phyloP scores from a whole-genome alignment of 306 rosid genomes.

The Cucurbita maxima region DNA sequence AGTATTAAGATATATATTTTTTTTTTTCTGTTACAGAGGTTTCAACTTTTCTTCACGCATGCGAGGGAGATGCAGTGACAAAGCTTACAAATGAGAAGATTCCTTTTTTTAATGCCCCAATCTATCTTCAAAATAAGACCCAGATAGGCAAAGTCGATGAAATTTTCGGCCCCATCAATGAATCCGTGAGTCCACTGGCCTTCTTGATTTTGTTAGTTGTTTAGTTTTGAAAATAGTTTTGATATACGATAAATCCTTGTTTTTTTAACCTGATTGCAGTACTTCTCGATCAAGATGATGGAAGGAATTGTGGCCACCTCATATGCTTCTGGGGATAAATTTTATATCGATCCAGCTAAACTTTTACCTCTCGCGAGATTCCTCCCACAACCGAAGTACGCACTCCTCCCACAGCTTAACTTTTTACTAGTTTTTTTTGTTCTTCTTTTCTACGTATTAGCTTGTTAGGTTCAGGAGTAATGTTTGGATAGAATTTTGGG shows the following conservation, averaged over 20 bases:
- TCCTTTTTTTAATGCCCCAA: constrained; percentile 88
- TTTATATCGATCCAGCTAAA: constrained; percentile 81
- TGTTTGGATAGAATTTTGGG: not conserved
- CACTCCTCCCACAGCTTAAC: not conserved
- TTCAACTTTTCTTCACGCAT: constrained; percentile 65
- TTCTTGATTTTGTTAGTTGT: not conserved
- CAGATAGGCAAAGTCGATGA: constrained; percentile 99
- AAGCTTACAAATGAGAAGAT: constrained; percentile 71
- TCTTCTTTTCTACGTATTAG: not conserved
- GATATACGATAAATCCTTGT: constrained; percentile 4
- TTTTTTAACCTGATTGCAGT: constrained; percentile 26
- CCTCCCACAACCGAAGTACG: constrained; percentile 93
- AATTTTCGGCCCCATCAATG: constrained; percentile 48
- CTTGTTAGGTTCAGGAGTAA: not conserved
- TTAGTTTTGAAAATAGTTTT: not conserved
- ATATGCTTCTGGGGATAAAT: constrained; percentile 66
- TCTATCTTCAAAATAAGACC: constrained; percentile 83
- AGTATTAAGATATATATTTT: too few species aligned
- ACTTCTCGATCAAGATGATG: constrained; percentile 70
- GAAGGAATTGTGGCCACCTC: constrained; percentile 94
- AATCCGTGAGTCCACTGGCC: constrained; percentile 24
- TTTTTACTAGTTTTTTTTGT: not conserved
- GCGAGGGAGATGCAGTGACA: constrained; percentile 95
- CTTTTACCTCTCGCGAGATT: constrained; percentile 90
- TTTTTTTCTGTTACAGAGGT: constrained; percentile 37